Conservation (phyloP, 345 rosid genomes). For the Boechera divaricarpa region DNA sequence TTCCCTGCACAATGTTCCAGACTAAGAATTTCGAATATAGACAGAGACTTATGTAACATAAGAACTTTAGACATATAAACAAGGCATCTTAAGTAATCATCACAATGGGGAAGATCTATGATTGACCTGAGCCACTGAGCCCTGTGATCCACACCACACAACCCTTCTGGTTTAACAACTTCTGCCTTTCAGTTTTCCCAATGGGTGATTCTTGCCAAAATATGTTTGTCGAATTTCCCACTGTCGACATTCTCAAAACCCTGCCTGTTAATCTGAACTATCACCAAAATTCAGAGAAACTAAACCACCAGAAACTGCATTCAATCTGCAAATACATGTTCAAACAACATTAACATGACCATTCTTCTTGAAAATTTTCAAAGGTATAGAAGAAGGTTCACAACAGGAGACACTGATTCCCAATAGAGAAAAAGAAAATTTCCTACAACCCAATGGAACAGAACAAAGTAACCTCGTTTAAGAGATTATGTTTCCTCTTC, state of each 20-base stretch:
- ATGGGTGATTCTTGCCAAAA: slow-evolving; percentile 92
- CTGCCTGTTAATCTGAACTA: slow-evolving; percentile 30
- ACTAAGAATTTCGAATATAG: neutral
- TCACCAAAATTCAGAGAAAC: slow-evolving; percentile 27
- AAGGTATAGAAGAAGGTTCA: neutral
- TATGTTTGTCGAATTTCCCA: slow-evolving; percentile 73
- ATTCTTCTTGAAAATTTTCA: neutral
- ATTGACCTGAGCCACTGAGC: slow-evolving; percentile 92
- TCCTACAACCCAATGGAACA: neutral
- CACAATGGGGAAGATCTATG: neutral
- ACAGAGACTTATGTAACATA: slow-evolving; percentile 6
- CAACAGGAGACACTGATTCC: slow-evolving; percentile 3
- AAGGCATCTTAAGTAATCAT: slow-evolving; percentile 5
- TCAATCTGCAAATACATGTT: slow-evolving; percentile 21
- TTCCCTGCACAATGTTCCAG: slow-evolving; percentile 59
- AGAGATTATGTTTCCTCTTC: neutral
- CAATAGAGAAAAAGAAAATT: neutral
- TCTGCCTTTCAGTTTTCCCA: slow-evolving; percentile 81
- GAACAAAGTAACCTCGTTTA: neutral
- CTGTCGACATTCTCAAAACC: slow-evolving; percentile 60
- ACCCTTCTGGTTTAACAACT: slow-evolving; percentile 78
- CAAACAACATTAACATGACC: neutral
- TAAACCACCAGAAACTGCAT: slow-evolving; percentile 19
- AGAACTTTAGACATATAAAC: neutral
- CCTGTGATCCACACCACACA: slow-evolving; percentile 98